Conservation (phyloP, 148 eudicot species). For the Persicaria tinctoria region DNA sequence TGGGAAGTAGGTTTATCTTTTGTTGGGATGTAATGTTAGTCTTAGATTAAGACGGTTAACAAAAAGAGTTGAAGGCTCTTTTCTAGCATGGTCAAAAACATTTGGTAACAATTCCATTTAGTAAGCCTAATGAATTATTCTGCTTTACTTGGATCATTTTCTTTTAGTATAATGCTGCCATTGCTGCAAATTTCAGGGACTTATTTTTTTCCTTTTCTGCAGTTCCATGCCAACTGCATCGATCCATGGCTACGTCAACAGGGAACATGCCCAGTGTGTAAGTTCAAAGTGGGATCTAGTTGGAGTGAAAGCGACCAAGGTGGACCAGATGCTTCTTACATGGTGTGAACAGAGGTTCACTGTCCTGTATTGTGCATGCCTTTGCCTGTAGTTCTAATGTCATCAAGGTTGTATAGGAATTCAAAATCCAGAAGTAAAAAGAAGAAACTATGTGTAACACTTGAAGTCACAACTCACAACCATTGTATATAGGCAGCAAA, state of each 20-base stretch:
- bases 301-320: constrained; percentile 45
- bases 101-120: no score
- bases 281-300: constrained; percentile 61
- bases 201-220: constrained; percentile 14
- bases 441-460: background rate
- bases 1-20: no score
- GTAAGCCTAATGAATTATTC: no score
- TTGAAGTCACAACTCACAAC: no score
- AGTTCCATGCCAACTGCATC: constrained; percentile 90
- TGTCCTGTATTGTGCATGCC: constrained; percentile 32
- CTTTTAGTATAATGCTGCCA: background rate
- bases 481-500: background rate
- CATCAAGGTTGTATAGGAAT: constrained; percentile 1
- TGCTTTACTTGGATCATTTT: no score
- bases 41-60: no score
- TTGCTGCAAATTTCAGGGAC: background rate
- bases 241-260: constrained; percentile 96
- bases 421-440: background rate
- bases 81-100: no score
- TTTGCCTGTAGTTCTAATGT: background rate
- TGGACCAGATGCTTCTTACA: constrained; percentile 46
- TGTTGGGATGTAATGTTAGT: no score
- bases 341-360: constrained; percentile 39
- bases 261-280: constrained; percentile 94
- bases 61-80: no score